Base-by-base conservation (phyloP, 2,329 filamentous ascomycete species). In the Didymella pinodella region DNA sequence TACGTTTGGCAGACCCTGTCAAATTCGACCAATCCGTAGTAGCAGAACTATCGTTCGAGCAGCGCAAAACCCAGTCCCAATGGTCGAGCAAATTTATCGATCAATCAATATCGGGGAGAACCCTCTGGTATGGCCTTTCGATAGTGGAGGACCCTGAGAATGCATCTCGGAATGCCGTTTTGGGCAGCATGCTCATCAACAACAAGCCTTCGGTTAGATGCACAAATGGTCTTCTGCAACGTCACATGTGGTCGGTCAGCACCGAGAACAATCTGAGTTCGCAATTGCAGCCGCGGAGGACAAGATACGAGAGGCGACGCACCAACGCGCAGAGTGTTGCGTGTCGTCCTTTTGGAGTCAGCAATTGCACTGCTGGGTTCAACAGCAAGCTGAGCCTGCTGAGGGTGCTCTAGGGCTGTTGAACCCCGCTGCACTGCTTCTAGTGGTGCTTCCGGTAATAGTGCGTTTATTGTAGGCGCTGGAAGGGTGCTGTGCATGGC, bases 391-490 rank as follows among this genome's bases (percentile, higher is more conserved):
- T 40, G 36, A 40, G 32, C 16, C 16, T 36, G 32, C 32, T 36
- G 32, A n/a, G 16, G 32, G 10, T 47, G 54, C 22, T 44, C 31
- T 43, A 22, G 46, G 46, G 56, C 45, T 54, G 60, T 60, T 60
- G 60, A 57, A 60, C 49, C 32, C 57, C 60, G 60, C 60, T 34
- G 29, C 31, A 53, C 45, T 53, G 52, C 36, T 29, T 48, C 48
- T 54, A 48, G 50, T 34, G 54, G 50, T 31, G 50, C 32, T 54
- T 61, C 50, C 48, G 51, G 32, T 46, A 48, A 47, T 34, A 50
- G 50, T 31, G 50, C 32, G 51, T 61, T 46, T 52, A 54, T 28
- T 46, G 41, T 22, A n/a, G 32, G 54, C 26, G 38, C 41, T 59
- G 46, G 45, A 45, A 48, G 44, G 29, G 47, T 32, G 48, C 40